These are phyloP conservation scores for Globisporangium splendens DNA, from an alignment of 352 stramenopile species.

Conservation along the genomic window DNA sequence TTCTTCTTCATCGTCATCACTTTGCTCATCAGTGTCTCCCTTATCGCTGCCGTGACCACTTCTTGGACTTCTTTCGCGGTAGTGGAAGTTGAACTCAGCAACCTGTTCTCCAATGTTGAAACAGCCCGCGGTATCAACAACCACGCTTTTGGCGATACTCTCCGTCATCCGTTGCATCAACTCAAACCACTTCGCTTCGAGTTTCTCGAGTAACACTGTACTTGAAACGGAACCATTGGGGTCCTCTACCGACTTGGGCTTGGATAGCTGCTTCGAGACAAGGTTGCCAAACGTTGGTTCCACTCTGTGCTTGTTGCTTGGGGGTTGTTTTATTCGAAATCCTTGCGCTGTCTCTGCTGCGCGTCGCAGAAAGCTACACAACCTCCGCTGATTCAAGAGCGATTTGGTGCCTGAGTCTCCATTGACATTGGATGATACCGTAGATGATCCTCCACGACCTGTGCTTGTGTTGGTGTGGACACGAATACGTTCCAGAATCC, in stretches of 20 bases:
- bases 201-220: conserved; percentile 15
- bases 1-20: conserved; percentile 21
- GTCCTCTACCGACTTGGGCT: neutral
- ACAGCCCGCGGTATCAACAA: conserved; percentile 20
- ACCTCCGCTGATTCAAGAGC: conserved; percentile 48
- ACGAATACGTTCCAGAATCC: conserved; percentile 57
- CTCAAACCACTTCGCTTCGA: conserved; percentile 42
- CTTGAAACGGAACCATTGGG: neutral
- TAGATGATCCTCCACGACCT: conserved; percentile 2
- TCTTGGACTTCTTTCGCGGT: conserved; percentile 7
- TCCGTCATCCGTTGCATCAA: conserved; percentile 26
- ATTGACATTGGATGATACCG: neutral
- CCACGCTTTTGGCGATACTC: conserved; percentile 19
- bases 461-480: conserved; percentile 45
- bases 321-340: conserved; percentile 40
- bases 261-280: conserved; percentile 33
- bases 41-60: conserved; percentile 13
- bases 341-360: conserved; percentile 30
- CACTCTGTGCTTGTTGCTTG: conserved; percentile 37
- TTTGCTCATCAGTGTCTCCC: conserved; percentile 5
- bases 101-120: conserved; percentile 27
- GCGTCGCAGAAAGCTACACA: conserved; percentile 51
- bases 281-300: conserved; percentile 69
- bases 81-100: conserved; percentile 40
- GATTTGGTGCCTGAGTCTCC: conserved; percentile 27